Conservation (phyloP, 2,329 filamentous ascomycete species). For the Thelonectria rubi region DNA sequence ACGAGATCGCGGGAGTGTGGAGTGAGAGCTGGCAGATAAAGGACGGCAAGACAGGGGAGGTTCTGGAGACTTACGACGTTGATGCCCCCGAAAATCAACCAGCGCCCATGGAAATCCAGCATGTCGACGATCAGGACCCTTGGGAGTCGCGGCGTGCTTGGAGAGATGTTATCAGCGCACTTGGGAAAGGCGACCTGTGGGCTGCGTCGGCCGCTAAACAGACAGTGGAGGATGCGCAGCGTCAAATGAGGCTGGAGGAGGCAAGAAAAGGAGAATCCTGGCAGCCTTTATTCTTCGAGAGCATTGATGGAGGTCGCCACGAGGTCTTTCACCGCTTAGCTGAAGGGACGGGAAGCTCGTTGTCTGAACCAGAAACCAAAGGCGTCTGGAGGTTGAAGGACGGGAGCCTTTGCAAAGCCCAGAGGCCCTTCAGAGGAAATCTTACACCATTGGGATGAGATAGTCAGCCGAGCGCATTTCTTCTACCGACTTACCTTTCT, state of each 20-base stretch:
- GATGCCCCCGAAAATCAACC: conserved; percentile 51
- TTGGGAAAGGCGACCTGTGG: conserved; percentile 79
- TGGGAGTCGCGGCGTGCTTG: conserved; percentile 85
- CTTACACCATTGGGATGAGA: conserved; percentile 1
- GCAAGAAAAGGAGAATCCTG: conserved; percentile 52
- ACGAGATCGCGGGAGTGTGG: conserved; percentile 33
- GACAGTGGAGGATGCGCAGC: conserved; percentile 83
- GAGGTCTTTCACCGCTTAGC: conserved; percentile 24
- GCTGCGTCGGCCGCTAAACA: conserved; percentile 75
- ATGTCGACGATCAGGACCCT: conserved; percentile 75
- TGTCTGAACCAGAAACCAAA: conserved; percentile 28
- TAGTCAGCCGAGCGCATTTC: neutral
- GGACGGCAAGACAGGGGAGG: conserved; percentile 45
- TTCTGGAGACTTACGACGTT: conserved; percentile 49
- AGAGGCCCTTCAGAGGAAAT: conserved; percentile 11
- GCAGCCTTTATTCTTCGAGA: conserved; percentile 32
- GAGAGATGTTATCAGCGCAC: conserved; percentile 77
- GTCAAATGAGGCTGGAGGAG: conserved; percentile 76
- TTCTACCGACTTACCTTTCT: neutral
- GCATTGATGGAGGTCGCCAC: conserved; percentile 8
- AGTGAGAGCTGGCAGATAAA: conserved; percentile 35
- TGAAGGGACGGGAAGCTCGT: conserved; percentile 19
- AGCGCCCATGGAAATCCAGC: conserved; percentile 13
- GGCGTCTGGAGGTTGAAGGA: conserved; percentile 35
- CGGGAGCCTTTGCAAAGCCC: neutral